Base-by-base conservation (phyloP, 176 grass and related monocot genomes). In the Bolboschoenus planiculmis region DNA sequence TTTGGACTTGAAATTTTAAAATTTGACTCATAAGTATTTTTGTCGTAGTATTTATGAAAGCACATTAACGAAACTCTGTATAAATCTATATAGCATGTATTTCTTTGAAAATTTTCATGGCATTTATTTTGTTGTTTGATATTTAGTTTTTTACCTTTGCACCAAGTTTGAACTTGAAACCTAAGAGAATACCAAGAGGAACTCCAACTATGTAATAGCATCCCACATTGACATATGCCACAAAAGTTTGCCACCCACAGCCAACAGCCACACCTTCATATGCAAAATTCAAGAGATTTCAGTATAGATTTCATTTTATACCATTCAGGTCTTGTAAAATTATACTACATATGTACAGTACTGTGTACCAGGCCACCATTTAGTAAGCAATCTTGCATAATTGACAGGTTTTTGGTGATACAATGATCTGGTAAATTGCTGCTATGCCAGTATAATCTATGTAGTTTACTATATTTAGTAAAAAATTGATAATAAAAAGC, bases 241-340 rank as follows among this genome's bases (percentile, higher is more conserved):
- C 94, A 60, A 97, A 92, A 4, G 87, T 55, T 88, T 97, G 94
- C 91, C 94, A 97, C 42, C 94, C 94, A 86, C 94, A 97, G 8
- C 94, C 94, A 78, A 97, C 94, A 53, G 94, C 94, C 9, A 97
- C 94, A 85, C 94, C 94, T 93, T 62, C 29, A 78, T 81, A 9
- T 79, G 59, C 7, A 77, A 66, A 3, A 79, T 31, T 29, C 5
- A 36, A 37, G 3, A 79, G 26, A 24, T 48, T 30, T 16, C 1
- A 48, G 30, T 18, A 26, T 18, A 64, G 14, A 7, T 56, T 56
- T 21, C 10, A 60, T 11, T 4, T 11, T 18, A 60, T 10, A 27
- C 7, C 2, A 9, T 20, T 29, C 10, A 13, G 23, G 7, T 21
- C 4, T 7, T 14, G 6, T 56, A 56, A 14, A 0, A 5, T 16